phyloP scores from a whole-genome alignment of 2,329 filamentous ascomycete species.

The Mariannaea elegans region DNA sequence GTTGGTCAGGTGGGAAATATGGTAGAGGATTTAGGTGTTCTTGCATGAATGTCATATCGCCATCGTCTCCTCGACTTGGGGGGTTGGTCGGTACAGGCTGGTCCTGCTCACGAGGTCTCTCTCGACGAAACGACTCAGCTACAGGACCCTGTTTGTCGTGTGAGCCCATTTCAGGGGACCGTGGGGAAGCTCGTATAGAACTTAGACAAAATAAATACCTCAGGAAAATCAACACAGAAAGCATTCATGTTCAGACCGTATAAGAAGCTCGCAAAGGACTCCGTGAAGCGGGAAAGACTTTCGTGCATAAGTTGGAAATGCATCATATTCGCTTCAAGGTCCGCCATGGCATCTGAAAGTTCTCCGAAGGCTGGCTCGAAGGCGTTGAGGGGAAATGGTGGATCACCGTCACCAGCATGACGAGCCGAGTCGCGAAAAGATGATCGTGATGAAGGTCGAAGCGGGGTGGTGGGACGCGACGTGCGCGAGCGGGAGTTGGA shows the following conservation, averaged over 20 bases:
- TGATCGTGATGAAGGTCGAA: constrained; percentile 88
- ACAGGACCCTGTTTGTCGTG: constrained; percentile 72
- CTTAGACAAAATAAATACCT: constrained; percentile 62
- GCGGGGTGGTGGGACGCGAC: constrained; percentile 88
- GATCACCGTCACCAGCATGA: constrained; percentile 58
- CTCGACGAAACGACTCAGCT: constrained; percentile 80
- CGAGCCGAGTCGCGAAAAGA: constrained; percentile 83
- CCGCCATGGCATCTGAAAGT: constrained; percentile 91
- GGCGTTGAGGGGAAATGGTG: constrained; percentile 76
- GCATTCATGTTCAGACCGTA: constrained; percentile 99
- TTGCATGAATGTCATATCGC: constrained; percentile 87
- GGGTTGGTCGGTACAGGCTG: constrained; percentile 34
- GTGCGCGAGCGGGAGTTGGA: constrained; percentile 70
- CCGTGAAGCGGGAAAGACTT: constrained; percentile 89
- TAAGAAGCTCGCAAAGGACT: constrained; percentile 94
- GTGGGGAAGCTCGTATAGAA: not conserved
- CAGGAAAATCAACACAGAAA: constrained; percentile 96
- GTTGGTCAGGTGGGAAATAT: constrained; percentile 31
- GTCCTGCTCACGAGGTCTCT: constrained; percentile 63
- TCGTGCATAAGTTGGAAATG: constrained; percentile 98
- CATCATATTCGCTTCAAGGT: constrained; percentile 97
- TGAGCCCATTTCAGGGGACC: constrained; percentile 11
- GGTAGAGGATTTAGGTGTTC: constrained; percentile 38
- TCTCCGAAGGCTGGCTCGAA: constrained; percentile 94
- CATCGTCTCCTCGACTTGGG: constrained; percentile 52